Base-by-base conservation (phyloP, 78 protist genomes). In the slime mould (Dictyostelium discoideum) region DNA sequence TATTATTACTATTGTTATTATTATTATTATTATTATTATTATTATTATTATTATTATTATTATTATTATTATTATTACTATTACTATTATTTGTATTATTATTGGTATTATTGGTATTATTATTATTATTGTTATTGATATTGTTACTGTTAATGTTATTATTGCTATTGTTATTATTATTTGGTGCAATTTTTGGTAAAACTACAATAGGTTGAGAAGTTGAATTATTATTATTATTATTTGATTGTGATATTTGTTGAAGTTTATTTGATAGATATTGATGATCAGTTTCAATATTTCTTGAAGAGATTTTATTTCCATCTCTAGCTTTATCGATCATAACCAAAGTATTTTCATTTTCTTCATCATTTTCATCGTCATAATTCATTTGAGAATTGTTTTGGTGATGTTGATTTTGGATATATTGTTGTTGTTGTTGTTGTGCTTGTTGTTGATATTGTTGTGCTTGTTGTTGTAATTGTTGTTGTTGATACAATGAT, bases 361-460 rank as follows among this genome's bases (percentile, higher is more conserved):
- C 81, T 18, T 74, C 81, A 26, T 74, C 42, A 16, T 37, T 37
- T 32, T 74, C 81, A 74, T 74, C 81, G 4, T 74, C 81, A 18
- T 74, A 50, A 37, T 37, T 74, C 39, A 74, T 37, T 10, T 37
- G 81, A 32, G 39, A 50, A 42, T 39, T 26, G 16, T 77, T 26
- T 39, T 77, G 82, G 10, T 39, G 83, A 29, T 77, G 83, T 77
- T 76, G 82, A 7, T 40, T 26, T 40, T 29, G 83, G 9, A 18
- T 0, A 8, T 77, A 20, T 20, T 69, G 92, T 74, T 73, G 84
- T 29, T 73, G 84, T 20, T 74, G 84, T 24, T 69, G 92, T 32
- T 32, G 92, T 74, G 74, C 74, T 29, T 73, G 84, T 20, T 74
- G 84, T 24, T 69, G 92, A n/a, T 24, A 37, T 73, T 86, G 92